phyloP scores from a whole-genome alignment of 2,329 filamentous ascomycete species.

The Xylariaceae sp. region DNA sequence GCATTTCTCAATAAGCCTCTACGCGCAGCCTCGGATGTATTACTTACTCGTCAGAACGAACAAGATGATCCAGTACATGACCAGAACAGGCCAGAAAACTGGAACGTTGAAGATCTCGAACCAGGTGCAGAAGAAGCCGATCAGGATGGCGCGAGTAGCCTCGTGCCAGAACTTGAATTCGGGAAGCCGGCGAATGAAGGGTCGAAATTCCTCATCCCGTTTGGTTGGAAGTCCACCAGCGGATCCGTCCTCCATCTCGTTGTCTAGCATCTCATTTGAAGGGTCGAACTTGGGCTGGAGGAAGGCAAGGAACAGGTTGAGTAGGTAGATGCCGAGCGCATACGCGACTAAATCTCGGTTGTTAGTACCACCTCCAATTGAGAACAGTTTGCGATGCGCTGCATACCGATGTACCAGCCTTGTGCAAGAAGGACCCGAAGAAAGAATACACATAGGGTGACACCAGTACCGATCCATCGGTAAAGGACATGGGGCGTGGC shows the following conservation, averaged over 20 bases:
- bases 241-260: conserved; percentile 91
- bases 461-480: conserved; percentile 82
- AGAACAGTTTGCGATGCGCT: not conserved
- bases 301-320: conserved; percentile 98
- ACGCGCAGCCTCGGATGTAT: not conserved
- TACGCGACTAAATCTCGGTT: conserved; percentile 70
- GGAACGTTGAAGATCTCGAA: conserved; percentile 93
- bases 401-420: conserved; percentile 93
- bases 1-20: not conserved
- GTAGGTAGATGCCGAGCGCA: conserved; percentile 94
- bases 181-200: conserved; percentile 90
- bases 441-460: conserved; percentile 75
- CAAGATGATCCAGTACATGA: conserved; percentile 98
- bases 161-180: conserved; percentile 99
- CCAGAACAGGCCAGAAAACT: conserved; percentile 97
- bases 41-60: conserved; percentile 89
- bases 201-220: conserved; percentile 94
- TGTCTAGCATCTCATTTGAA: conserved; percentile 83
- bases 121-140: conserved; percentile 86
- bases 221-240: conserved; percentile 83
- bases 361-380: conserved; percentile 9
- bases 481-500: conserved; percentile 86
- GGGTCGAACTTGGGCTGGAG: conserved; percentile 98
- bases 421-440: conserved; percentile 85
- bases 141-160: conserved; percentile 78